Evolutionary conservation across 2,329 filamentous ascomycete species (phyloP).

Genomic region (Zymoseptoria brevis): DNA sequence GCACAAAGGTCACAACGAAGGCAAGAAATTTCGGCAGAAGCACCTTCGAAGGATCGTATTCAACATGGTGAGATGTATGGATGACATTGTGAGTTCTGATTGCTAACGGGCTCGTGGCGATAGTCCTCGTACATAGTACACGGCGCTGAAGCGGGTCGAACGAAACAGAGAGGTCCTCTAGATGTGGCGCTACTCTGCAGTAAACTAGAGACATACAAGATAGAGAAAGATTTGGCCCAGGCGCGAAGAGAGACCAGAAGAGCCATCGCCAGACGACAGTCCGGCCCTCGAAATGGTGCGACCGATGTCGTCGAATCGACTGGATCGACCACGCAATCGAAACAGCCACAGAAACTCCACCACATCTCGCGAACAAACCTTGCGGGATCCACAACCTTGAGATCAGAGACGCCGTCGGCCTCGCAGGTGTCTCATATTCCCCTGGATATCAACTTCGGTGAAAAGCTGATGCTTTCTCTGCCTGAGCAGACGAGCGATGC

Average conservation of each 20-base stretch:
- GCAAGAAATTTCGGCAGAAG: too few species aligned
- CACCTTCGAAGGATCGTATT: too few species aligned
- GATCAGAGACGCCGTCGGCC: background rate
- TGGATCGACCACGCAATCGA: too few species aligned
- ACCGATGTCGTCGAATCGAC: conserved; percentile 8
- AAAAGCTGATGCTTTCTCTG: background rate
- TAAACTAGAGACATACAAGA: conserved; percentile 15
- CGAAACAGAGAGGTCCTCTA: conserved; percentile 6
- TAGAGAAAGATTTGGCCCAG: conserved; percentile 12
- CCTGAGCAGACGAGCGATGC: background rate
- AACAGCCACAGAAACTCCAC: conserved; percentile 7
- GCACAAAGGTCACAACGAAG: too few species aligned
- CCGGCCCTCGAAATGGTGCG: conserved; percentile 12
- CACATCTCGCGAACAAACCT: background rate
- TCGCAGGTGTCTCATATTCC: background rate
- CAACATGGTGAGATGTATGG: background rate
- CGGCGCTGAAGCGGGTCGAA: background rate
- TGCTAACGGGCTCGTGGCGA: background rate
- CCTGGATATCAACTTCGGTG: background rate
- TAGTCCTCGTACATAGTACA: background rate
- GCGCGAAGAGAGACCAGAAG: conserved; percentile 8
- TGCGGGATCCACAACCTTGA: background rate
- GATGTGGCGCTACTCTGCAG: conserved; percentile 14
- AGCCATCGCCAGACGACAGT: conserved; percentile 6
- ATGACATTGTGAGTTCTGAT: background rate